Evolutionary conservation across 2,329 filamentous ascomycete species (phyloP).

Genomic region (Venturia pyrina): DNA sequence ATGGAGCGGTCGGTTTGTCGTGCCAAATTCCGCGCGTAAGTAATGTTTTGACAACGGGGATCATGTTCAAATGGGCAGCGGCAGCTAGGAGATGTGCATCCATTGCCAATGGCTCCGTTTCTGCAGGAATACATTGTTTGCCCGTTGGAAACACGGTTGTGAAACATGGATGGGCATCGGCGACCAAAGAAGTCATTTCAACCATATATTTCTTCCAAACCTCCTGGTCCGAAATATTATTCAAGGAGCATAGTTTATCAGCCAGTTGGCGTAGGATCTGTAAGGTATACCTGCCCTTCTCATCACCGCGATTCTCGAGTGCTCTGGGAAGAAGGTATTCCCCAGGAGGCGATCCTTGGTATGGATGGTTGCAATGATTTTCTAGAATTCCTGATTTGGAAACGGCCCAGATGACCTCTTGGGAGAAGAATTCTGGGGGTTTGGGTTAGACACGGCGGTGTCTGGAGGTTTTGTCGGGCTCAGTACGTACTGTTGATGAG

Average conservation of each 20-base stretch:
- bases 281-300: background rate
- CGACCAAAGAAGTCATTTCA: background rate
- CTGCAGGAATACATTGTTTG: background rate
- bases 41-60: background rate
- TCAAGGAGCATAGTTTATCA: background rate
- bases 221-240: background rate
- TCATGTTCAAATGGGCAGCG: background rate
- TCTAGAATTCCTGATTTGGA: background rate
- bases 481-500: conserved; percentile 4
- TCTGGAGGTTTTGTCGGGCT: background rate
- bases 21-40: background rate
- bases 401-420: conserved; percentile 1
- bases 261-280: background rate
- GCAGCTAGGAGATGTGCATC: background rate
- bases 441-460: background rate
- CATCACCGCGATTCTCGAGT: background rate
- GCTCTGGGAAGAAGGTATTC: background rate
- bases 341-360: background rate
- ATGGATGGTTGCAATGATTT: background rate
- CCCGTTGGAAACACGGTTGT: background rate
- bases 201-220: background rate
- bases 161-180: background rate
- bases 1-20: background rate
- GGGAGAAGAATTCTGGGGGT: conserved; percentile 1
- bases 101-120: background rate